phyloP scores from a whole-genome alignment of 495 filamentous ascomycete genomes.

The Penicillium waksmanii region DNA sequence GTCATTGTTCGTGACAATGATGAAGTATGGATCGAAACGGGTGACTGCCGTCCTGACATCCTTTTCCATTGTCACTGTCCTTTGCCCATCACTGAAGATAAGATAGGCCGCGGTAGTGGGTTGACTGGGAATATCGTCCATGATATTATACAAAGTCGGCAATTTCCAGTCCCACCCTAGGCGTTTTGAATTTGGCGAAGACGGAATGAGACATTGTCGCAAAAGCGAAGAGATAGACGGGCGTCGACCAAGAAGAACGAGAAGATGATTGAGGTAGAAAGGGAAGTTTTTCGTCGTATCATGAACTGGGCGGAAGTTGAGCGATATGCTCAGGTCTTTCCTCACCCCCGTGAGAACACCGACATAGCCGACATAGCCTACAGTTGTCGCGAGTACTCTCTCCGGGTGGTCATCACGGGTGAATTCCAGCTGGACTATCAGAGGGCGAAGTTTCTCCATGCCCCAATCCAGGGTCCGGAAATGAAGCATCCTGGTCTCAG shows the following conservation, averaged over 20 bases:
- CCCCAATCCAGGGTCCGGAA: conserved; percentile 72
- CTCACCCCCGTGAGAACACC: conserved; percentile 64
- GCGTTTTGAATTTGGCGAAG: not conserved
- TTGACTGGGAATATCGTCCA: conserved; percentile 32
- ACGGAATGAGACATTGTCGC: conserved; percentile 46
- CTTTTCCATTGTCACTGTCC: conserved; percentile 58
- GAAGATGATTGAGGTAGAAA: conserved; percentile 53
- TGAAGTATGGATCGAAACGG: conserved; percentile 49
- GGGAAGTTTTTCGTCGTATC: conserved; percentile 42
- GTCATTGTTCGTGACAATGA: conserved; percentile 62
- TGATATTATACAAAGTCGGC: conserved; percentile 32
- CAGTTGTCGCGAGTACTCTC: conserved; percentile 56
- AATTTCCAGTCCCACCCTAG: not conserved
- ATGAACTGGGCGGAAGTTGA: conserved; percentile 68
- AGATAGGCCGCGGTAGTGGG: conserved; percentile 62
- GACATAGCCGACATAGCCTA: conserved; percentile 68
- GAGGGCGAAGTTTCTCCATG: conserved; percentile 60
- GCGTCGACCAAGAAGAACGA: conserved; percentile 60
- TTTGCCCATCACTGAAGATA: conserved; percentile 53
- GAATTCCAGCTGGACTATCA: conserved; percentile 64
- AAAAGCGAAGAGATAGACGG: conserved; percentile 60
- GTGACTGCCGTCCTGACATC: conserved; percentile 51
- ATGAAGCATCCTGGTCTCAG: conserved; percentile 54
- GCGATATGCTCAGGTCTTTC: conserved; percentile 57
- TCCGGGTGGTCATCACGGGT: conserved; percentile 33